Conservation (phyloP, 1,139 yeast genomes). For the Geotrichum klebahnii region DNA sequence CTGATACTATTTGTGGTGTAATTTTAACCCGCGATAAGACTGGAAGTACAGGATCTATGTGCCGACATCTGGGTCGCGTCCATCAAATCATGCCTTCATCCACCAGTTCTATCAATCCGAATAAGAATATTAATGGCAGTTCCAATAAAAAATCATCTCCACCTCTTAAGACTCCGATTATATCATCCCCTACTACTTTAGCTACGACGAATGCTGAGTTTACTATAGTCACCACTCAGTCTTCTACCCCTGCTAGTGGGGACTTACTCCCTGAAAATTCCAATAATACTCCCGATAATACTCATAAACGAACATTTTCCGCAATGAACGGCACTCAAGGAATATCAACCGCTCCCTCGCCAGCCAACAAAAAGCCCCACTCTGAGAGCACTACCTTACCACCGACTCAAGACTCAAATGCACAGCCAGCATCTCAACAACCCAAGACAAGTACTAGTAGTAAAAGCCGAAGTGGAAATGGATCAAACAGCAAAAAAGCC, state of each 20-base stretch:
- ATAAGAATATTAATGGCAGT: background rate
- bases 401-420: background rate
- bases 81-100: slow-evolving; percentile 19
- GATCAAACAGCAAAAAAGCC: slow-evolving; percentile 7
- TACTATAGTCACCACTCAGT: too few relatives aligned
- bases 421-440: background rate
- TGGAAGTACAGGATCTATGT: slow-evolving; percentile 24
- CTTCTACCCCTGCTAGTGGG: slow-evolving; percentile 3
- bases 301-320: slow-evolving; percentile 16
- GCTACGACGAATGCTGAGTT: too few relatives aligned
- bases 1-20: slow-evolving; percentile 21
- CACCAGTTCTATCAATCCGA: slow-evolving; percentile 3
- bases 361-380: slow-evolving; percentile 1
- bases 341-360: background rate
- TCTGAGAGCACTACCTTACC: background rate
- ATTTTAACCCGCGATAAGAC: slow-evolving; percentile 23
- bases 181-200: too few relatives aligned
- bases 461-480: slow-evolving; percentile 5
- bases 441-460: background rate
- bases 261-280: background rate
- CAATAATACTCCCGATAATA: background rate
- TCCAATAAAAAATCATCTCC: slow-evolving; percentile 10
- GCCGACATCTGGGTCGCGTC: slow-evolving; percentile 22
- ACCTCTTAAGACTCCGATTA: too few relatives aligned
- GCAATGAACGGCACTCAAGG: slow-evolving; percentile 18